phyloP scores from a whole-genome alignment of 148 eudicot species.

The Nepenthes gracilis region DNA sequence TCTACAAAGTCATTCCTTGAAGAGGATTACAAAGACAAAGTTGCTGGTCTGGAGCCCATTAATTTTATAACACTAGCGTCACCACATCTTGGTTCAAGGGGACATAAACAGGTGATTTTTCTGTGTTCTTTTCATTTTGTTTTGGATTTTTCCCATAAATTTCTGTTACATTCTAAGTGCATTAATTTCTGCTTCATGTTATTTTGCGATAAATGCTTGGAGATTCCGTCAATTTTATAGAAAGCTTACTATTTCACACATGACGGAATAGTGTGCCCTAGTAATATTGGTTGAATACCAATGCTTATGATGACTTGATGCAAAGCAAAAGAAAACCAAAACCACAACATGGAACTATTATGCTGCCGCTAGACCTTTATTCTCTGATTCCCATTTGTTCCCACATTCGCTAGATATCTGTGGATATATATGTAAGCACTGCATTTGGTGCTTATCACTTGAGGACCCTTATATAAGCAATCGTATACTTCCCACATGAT shows the following conservation, averaged over 20 bases:
- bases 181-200: not conserved
- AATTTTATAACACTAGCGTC: slow-evolving; percentile 81
- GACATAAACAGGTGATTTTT: slow-evolving; percentile 65
- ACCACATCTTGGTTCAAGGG: slow-evolving; percentile 92
- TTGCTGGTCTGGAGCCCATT: slow-evolving; percentile 83
- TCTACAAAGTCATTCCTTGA: slow-evolving; percentile 17
- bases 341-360: no score
- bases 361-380: no score
- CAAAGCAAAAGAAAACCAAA: no score
- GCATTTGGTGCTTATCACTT: no score
- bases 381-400: no score
- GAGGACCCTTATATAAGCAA: no score
- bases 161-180: slow-evolving; percentile 4
- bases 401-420: no score
- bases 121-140: not conserved
- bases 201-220: not conserved
- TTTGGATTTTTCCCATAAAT: not conserved
- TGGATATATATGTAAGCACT: no score
- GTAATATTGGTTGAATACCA: not conserved
- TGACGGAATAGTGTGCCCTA: not conserved
- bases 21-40: slow-evolving; percentile 34
- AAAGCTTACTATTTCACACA: no score
- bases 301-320: no score
- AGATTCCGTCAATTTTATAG: no score
- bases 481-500: no score